These are phyloP conservation scores for Kodamaea hsintzibuensis DNA, from an alignment of 805 yeast species.

Conservation along the genomic window DNA sequence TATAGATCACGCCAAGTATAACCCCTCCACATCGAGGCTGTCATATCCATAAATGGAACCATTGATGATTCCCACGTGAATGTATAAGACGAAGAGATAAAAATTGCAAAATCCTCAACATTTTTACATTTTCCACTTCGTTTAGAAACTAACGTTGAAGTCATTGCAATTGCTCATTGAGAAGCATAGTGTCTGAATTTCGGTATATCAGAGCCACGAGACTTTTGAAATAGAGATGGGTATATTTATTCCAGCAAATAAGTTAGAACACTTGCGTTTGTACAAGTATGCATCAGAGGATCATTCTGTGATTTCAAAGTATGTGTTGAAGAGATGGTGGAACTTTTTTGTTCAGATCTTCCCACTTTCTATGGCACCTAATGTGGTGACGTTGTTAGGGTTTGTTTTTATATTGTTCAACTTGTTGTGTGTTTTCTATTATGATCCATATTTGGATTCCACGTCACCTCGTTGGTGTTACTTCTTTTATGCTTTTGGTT, in stretches of 20 bases:
- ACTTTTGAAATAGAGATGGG: constrained; percentile 48
- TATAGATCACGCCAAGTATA: neutral
- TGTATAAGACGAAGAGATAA: neutral
- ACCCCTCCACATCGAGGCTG: neutral
- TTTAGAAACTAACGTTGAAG: neutral
- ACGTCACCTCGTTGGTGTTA: constrained; percentile 76
- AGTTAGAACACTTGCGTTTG: constrained; percentile 52
- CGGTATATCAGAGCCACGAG: too few species aligned
- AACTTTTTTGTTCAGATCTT: constrained; percentile 65
- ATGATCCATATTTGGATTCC: constrained; percentile 64
- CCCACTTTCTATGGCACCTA: constrained; percentile 91
- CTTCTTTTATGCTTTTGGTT: constrained; percentile 72
- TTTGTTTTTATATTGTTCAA: constrained; percentile 68
- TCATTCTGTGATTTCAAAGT: constrained; percentile 72
- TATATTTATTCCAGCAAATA: constrained; percentile 56
- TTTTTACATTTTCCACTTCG: constrained; percentile 1
- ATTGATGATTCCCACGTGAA: neutral
- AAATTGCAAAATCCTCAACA: neutral
- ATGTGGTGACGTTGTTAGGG: constrained; percentile 81
- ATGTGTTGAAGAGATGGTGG: constrained; percentile 84
- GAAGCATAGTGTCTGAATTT: neutral
- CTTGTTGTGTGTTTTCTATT: constrained; percentile 62
- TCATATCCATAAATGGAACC: neutral
- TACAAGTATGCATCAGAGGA: constrained; percentile 79
- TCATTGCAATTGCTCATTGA: neutral